Conservation (phyloP, 495 filamentous ascomycete species). For the Saxophila tyrrhenica region DNA sequence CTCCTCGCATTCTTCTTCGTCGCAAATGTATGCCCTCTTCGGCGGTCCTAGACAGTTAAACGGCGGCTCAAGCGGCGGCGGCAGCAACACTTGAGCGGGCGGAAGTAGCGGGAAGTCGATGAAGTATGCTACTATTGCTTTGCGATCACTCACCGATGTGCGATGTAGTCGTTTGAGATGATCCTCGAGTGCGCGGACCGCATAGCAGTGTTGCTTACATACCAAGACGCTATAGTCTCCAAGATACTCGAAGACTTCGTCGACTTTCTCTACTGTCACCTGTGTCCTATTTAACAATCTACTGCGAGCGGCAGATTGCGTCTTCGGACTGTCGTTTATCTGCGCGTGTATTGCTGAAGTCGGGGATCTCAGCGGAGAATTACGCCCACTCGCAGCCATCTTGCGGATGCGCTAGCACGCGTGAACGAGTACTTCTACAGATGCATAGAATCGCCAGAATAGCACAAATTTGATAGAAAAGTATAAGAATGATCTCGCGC, state of each 20-base stretch:
- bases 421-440: neutral
- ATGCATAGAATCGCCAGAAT: neutral
- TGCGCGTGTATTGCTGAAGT: neutral
- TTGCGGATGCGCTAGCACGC: neutral
- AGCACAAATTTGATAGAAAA: neutral
- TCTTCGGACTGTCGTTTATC: neutral
- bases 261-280: neutral
- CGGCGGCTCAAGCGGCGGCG: neutral
- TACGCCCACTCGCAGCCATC: neutral
- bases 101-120: neutral
- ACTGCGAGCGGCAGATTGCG: neutral
- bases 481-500: neutral
- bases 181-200: neutral
- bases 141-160: neutral
- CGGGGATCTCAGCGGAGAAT: neutral
- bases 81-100: neutral
- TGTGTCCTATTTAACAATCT: neutral
- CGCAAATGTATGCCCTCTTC: neutral
- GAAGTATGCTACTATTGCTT: neutral
- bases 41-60: neutral
- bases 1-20: neutral
- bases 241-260: neutral
- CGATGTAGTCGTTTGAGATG: neutral
- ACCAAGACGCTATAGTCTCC: slow-evolving; percentile 1
- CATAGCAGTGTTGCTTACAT: neutral